Conservation (phyloP, 352 stramenopile genomes). For the Phytophthora citrophthora region DNA sequence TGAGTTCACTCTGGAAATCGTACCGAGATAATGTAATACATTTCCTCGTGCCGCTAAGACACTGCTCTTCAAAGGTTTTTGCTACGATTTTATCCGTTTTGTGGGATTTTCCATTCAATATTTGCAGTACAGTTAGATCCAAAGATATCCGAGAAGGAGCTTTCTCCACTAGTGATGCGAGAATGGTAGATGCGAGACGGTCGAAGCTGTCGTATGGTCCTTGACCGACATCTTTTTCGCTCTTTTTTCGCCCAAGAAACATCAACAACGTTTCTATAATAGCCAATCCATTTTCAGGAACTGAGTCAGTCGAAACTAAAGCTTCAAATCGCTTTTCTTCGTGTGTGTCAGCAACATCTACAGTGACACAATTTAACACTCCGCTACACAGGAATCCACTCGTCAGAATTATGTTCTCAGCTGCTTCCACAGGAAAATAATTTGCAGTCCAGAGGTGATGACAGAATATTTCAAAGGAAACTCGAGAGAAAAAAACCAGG, state of each 20-base stretch:
- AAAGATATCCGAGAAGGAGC: slow-evolving; percentile 9
- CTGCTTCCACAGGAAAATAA: slow-evolving; percentile 5
- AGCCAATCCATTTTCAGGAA: slow-evolving; percentile 7
- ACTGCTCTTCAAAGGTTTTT: slow-evolving; percentile 21
- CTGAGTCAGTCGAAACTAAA: not conserved
- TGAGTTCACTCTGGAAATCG: slow-evolving; percentile 51
- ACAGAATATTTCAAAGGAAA: slow-evolving; percentile 24
- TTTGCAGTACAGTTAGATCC: slow-evolving; percentile 11
- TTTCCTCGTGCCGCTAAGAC: slow-evolving; percentile 16
- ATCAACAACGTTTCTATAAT: slow-evolving; percentile 21
- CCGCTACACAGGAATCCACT: slow-evolving; percentile 24
- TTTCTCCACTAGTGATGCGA: slow-evolving; percentile 26
- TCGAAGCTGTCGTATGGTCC: slow-evolving; percentile 14
- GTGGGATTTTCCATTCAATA: slow-evolving; percentile 4
- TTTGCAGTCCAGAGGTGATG: not conserved
- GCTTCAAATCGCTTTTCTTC: not conserved
- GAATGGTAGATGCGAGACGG: slow-evolving; percentile 15
- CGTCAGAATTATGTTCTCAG: slow-evolving; percentile 17
- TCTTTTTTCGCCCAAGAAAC: slow-evolving; percentile 19
- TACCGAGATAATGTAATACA: slow-evolving; percentile 51
- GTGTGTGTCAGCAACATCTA: slow-evolving; percentile 8
- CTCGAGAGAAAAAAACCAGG: slow-evolving; percentile 17
- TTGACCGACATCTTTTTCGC: not conserved
- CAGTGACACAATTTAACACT: slow-evolving; percentile 3
- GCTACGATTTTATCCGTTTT: not conserved